Evolutionary conservation across 371 early-diverging fungal species (phyloP), one percentile per base, ranked within the genome.

Genomic region (Syncephalastrum monosporum): DNA sequence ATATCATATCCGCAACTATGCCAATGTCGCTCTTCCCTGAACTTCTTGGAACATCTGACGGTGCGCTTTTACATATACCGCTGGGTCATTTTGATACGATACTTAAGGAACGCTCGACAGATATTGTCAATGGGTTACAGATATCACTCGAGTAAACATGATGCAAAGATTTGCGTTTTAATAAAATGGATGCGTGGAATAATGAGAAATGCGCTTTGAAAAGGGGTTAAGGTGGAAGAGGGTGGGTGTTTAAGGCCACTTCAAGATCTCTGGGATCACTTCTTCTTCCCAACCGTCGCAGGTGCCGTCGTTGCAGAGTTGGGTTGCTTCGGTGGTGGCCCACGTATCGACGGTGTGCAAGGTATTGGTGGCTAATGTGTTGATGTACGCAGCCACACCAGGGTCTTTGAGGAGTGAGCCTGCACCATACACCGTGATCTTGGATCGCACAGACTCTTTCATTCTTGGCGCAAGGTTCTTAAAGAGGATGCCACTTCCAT

Each of bases 231-330:
- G n/a, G 33, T 19, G 16, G 23, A 51, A 33, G 51, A 38, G 13
- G 38, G n/a, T 25, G 44, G 44, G 41, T 71, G 41, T 71, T 67
- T 64, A 79, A 66, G 80, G 80, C 74, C 75, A 79, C 47, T 59
- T 66, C 33, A 79, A 60, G 51, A 79, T 79, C 24, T 72, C 67
- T 19, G 48, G 51, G 27, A 64, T 76, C 53, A 79, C 76, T 27
- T 65, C 63, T 44, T 72, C 63, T 45, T 74, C 73, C 74, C 74
- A 79, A 17, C 68, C 61, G 50, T 71, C 63, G 61, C 80, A 79
- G 10, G 67, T 58, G 38, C 38, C 38, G 12, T 33, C 38, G 38
- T 12, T 55, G 58, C 80, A 79, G 13, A 79, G 45, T 17, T 65
- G 49, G 23, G 53, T 50, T 1, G 76, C 75, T 47, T 70, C 71